Evolutionary conservation across 1,284 basidiomycete genomes (phyloP).

Genomic region (Sanguinoderma infundibulare): DNA sequence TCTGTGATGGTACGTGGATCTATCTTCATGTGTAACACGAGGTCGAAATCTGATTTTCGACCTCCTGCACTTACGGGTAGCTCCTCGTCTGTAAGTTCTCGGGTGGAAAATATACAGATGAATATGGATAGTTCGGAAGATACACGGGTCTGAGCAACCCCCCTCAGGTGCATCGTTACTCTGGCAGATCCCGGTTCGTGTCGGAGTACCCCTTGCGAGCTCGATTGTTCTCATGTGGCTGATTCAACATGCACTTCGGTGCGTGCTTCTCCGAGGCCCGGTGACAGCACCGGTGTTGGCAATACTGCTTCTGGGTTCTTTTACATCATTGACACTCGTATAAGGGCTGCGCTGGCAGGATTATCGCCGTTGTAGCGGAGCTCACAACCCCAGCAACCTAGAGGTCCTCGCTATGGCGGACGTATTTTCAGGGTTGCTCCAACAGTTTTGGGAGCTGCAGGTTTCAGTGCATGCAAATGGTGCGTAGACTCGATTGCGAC

Average conservation of each 20-base stretch:
- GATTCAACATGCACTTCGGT: not conserved
- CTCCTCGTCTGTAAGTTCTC: not conserved
- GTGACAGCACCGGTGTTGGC: not conserved
- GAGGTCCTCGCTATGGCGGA: not conserved
- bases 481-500: not conserved
- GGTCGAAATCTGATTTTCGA: not conserved
- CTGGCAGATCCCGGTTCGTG: not conserved
- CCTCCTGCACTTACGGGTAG: not conserved
- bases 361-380: too few species aligned
- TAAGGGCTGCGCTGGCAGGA: not conserved
- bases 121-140: not conserved
- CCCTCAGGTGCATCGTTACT: not conserved
- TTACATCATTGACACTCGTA: too few species aligned
- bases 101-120: not conserved
- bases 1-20: not conserved
- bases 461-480: not conserved
- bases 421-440: not conserved
- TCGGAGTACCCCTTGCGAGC: not conserved
- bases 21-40: not conserved
- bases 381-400: too few species aligned
- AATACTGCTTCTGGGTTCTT: not conserved
- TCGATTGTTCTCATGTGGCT: not conserved
- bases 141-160: not conserved
- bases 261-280: not conserved
- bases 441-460: not conserved